A percentile compares a stretch with the other conserved stretches of the same genome.
Evolutionary conservation across 1,284 basidiomycete genomes (phyloP).

Genomic region (Ustilago trichophora): DNA sequence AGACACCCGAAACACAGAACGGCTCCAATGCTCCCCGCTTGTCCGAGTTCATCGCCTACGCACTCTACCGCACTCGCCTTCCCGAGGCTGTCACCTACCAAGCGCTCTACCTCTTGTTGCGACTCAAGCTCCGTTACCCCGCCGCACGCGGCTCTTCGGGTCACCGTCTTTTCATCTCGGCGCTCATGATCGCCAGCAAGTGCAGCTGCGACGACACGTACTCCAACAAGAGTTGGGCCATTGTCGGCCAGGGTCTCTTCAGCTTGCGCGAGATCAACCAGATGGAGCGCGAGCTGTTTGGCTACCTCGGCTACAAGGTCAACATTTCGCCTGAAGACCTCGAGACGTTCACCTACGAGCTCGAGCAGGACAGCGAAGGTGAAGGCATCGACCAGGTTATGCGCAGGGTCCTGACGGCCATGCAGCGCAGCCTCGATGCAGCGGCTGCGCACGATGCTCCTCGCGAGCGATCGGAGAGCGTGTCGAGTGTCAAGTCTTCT

Average conservation of each 20-base stretch:
- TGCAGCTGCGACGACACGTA: conserved; percentile 66
- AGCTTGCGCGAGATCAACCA: conserved; percentile 65
- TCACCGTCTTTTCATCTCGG: conserved; percentile 66
- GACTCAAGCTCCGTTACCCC: conserved; percentile 65
- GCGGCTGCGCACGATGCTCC: conserved; percentile 2
- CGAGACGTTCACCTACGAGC: conserved; percentile 53
- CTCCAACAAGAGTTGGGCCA: conserved; percentile 66
- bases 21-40: conserved; percentile 55
- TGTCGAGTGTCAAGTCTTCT: conserved; percentile 33
- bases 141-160: conserved; percentile 65
- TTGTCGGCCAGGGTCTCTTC: conserved; percentile 66
- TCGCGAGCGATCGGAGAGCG: conserved; percentile 34
- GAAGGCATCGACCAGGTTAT: conserved; percentile 36
- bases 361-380: conserved; percentile 46
- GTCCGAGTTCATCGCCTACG: conserved; percentile 66
- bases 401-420: conserved; percentile 30
- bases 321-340: conserved; percentile 58
- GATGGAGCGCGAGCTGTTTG: conserved; percentile 67
- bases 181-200: conserved; percentile 66
- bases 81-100: conserved; percentile 63
- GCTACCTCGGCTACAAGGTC: conserved; percentile 64
- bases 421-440: conserved; percentile 30
- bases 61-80: conserved; percentile 64
- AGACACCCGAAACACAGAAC: no score
- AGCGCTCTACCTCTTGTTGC: conserved; percentile 61